Base-by-base conservation (phyloP, 768 basidiomycete genomes). In the Lentinula aciculospora region DNA sequence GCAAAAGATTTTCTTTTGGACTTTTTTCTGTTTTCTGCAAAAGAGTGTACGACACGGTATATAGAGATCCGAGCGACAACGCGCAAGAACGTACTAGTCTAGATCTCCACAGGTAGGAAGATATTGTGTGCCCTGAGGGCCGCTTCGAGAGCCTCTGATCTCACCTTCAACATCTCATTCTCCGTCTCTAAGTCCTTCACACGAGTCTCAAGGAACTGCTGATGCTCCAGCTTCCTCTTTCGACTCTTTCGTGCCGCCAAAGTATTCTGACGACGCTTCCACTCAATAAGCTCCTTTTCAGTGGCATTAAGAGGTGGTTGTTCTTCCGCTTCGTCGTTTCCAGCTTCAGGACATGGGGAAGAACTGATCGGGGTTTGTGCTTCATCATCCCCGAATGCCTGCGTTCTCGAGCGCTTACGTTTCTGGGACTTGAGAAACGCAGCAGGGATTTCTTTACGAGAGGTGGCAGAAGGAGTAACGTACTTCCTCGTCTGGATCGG, bases 401-500 rank as follows among this genome's bases (percentile, higher is more conserved):
- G 68, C 0, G 72, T 67, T 19, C 75, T 76, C 4, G 72, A 67
- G 29, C 82, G 80, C 69, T 82, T 81, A 77, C 83, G 84, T 67
- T 76, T 79, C 62, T 76, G 81, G 4, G 36, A 53, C 58, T 75
- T 76, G 49, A 76, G 75, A 61, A 83, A 84, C 21, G 77, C 80
- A 1, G 78, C 80, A 1, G 92, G 91, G 21, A 92, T 68, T 44
- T 85, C 84, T 72, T 92, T 94, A 51, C 85, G 79, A 19, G 92
- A 92, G 0, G 92, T 94, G 1, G 77, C 68, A 0, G 89, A 92
- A 0, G 89, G 85, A 0, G 78, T 79, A 15, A 81, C 65, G 65
- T 94, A 94, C 21, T 81, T 81, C 62, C 92, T 84, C 0, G 80
- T 42, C 66, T 94, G 92, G 1, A 87, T 90, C 0, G 92, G 93